Evolutionary conservation across 2,329 filamentous ascomycete genomes (phyloP).

Genomic region (Fusarium torreyae): DNA sequence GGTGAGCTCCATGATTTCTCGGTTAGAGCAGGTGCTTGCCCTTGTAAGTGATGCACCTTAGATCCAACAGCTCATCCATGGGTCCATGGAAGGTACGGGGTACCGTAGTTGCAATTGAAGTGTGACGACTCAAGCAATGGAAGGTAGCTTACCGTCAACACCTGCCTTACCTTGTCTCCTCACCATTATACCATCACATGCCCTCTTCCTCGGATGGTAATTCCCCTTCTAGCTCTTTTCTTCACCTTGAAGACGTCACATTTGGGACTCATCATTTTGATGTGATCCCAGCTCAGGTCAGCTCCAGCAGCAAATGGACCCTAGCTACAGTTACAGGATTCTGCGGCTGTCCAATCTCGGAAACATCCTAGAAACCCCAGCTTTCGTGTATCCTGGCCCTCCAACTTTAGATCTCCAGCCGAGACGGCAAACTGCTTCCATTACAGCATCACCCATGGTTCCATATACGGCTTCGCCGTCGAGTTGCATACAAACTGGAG

Average conservation of each 20-base stretch:
- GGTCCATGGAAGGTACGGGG: conserved; percentile 3
- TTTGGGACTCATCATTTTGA: conserved; percentile 34
- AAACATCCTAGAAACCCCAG: conserved; percentile 36
- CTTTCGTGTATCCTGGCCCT: conserved; percentile 24
- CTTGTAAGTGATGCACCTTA: conserved; percentile 12
- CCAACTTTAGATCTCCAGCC: conserved; percentile 20
- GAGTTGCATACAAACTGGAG: conserved; percentile 25
- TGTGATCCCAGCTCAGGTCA: conserved; percentile 22
- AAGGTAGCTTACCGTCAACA: conserved; percentile 5
- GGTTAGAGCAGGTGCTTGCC: conserved; percentile 10
- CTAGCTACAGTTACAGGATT: conserved; percentile 15
- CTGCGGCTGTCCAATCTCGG: conserved; percentile 31
- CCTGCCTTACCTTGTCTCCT: conserved; percentile 13
- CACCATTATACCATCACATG: conserved; percentile 25
- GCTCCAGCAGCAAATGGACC: conserved; percentile 18
- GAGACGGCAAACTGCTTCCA: conserved; percentile 20
- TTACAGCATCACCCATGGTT: background rate
- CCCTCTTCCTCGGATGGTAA: conserved; percentile 1
- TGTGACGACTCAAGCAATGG: background rate
- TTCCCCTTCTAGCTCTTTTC: conserved; percentile 2
- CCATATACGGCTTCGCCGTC: conserved; percentile 29
- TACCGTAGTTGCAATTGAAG: background rate
- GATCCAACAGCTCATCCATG: conserved; percentile 1
- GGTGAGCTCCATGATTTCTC: conserved; percentile 22
- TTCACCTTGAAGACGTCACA: conserved; percentile 37